Evolutionary conservation across 1,284 basidiomycete species (phyloP), one percentile per base, ranked within the genome.

Genomic region (Lentinula novae-zelandiae): DNA sequence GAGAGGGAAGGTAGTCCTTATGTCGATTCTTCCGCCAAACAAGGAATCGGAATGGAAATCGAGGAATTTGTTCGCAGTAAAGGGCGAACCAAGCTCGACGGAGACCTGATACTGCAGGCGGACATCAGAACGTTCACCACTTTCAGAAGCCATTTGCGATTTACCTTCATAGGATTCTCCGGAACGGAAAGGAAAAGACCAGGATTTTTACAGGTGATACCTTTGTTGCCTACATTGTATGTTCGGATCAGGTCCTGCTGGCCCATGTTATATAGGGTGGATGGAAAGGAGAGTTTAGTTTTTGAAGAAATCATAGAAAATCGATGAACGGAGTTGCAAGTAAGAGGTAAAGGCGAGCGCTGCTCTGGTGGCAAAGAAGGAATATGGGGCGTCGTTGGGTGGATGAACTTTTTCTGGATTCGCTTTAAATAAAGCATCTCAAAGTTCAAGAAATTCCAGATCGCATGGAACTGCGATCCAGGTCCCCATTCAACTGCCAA

Each of bases 71-170:
- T 31, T 34, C 34, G 33, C 52, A 42, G 17, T n/a, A 15, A 60
- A 53, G 17, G 56, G 56, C 22, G 59, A 49, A 5, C 51, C 59
- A 15, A 58, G 48, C 5, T 54, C 50, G 42, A 63, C 8, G n/a
- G 50, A 57, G 50, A 44, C 13, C 50, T 57, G 40, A 9, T 17
- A 27, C 58, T 49, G 17, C 5, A 39, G 8, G 34, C 22, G 27
- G 31, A 36, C 34, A 13, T 40, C 36, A 36, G 42, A 46, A 39
- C 31, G 8, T n/a, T 22, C 8, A 46, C 40, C 13, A 42, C 7
- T 22, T n/a, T n/a, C 9, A 52, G 22, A 22, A 36, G 15, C 12
- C 13, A 52, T 5, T 17, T 6, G 15, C 27, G 22, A 4, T 20
- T 17, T 58, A 63, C 62, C 59, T 57, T 34, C 15, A 38, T 36